Base-by-base conservation (phyloP, 257 asterid genomes). In the Buddleja alternifolia region DNA sequence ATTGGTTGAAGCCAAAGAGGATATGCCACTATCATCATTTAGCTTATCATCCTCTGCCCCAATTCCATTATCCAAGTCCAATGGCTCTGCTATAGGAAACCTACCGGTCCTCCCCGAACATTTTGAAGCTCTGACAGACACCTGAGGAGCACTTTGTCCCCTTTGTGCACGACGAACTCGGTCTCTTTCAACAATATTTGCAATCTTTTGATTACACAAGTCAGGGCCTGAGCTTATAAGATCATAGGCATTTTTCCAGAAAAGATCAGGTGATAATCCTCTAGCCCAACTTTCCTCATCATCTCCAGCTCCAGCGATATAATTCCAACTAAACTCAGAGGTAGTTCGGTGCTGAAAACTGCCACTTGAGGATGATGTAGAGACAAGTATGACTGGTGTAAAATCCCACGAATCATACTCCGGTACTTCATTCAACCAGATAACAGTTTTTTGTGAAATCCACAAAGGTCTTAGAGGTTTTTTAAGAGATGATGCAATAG, bases 211-310 rank as follows among this genome's bases (percentile, higher is more conserved):
- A 71, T 90, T 93, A 73, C 99, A 93, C 32, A 62, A 59, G 52
- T 86, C 87, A 46, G 99, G 97, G 71, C 90, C 96, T 1, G 81
- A 88, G 73, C 83, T 77, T 77, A 93, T 84, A 73, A 90, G 76
- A 73, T 90, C 97, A 78, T 88, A 77, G 29, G 88, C 95, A 74
- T 87, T 88, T 74, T 87, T 86, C 96, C 97, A 93, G 83, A 93
- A 93, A 64, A 90, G 85, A 59, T 46, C 60, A 52, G 99, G 96
- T 0, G 85, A 66, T 62, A 93, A 68, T 25, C 96, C 93, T 78
- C 99, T 85, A 41, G 99, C 89, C 99, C 99, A 93, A 64, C 97
- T 88, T 80, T 93, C 99, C 82, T 90, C 99, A 72, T 93, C 99
- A 75, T 93, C 99, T 67, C 97, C 99, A 76, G 99, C 99, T 70